Evolutionary conservation across 305 asterid species (phyloP), one percentile per base, ranked within the genome.

Genomic region (Fraxinus xanthoxyloides): DNA sequence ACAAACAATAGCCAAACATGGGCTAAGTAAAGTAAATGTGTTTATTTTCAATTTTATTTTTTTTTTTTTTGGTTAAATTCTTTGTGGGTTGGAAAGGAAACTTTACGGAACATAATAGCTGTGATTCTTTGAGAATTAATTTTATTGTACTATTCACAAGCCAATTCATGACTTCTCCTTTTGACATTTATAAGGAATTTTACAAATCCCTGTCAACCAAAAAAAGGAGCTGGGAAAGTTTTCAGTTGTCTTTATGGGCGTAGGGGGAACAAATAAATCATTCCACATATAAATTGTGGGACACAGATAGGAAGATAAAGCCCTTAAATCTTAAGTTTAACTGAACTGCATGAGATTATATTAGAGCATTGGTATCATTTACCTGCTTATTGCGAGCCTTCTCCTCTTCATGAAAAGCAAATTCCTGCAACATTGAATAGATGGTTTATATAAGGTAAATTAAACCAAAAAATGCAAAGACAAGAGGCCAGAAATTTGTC

Each of bases 371-470:
- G 54, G 81, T 85, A 84, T 72, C 76, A 36, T 63, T 79, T 81
- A 94, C 99, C 97, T 87, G 97, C 89, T 91, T 91, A 91, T 96
- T 96, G 83, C 97, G 97, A 81, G 94, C 92, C 84, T 88, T 92
- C 87, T 92, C 99, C 90, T 93, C 98, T 80, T 92, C 99, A 88
- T 92, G 98, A 82, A 96, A 93, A 84, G 98, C 96, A 87, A 91
- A 86, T 85, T 96, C 99, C 99, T 94, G 89, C 84, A 48, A 79
- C 43, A 75, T 82, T 70, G 77, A 84, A 72, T 24, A 88, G 24
- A 81, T 75, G 78, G 26, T 78, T 72, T 76, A 74, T 8, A 23
- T 56, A 48, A 83, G 77, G 80, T 43, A 78, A 91, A 82, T 13
- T 28, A 4, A 34, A 78, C n/a, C 36, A 72, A 75, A 54, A 4